These are phyloP conservation scores for Cronartium quercuum DNA, from an alignment of 1,284 basidiomycete genomes.

Conservation along the genomic window DNA sequence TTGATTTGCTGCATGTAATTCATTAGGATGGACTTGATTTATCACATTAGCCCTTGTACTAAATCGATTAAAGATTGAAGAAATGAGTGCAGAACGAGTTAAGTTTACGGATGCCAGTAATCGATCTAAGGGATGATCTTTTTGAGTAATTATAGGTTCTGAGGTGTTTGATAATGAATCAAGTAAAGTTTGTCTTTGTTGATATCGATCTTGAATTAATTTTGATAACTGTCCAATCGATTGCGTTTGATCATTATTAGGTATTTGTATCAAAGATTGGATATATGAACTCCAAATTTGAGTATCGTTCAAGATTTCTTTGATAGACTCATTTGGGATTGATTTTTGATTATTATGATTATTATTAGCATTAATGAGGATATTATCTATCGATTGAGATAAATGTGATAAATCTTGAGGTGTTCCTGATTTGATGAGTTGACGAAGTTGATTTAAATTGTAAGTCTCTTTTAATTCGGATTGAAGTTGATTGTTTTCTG, in stretches of 20 bases:
- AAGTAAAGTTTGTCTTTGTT: slow-evolving; percentile 12
- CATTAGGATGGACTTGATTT: slow-evolving; percentile 1
- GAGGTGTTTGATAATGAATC: background rate
- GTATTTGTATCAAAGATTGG: slow-evolving; percentile 10
- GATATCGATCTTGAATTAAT: background rate
- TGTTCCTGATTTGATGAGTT: background rate
- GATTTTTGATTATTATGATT: background rate
- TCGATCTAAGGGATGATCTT: background rate
- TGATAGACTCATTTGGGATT: background rate
- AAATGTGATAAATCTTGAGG: background rate
- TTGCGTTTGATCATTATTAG: background rate
- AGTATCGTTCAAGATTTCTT: background rate
- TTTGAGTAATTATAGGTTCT: background rate
- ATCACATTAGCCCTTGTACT: slow-evolving; percentile 22
- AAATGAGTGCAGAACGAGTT: slow-evolving; percentile 1
- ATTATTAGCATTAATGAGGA: background rate
- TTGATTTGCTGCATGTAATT: slow-evolving; percentile 27
- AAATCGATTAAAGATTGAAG: slow-evolving; percentile 17
- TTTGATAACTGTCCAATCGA: slow-evolving; percentile 9
- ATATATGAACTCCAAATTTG: slow-evolving; percentile 12
- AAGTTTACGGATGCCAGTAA: slow-evolving; percentile 9
- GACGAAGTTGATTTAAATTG: background rate
- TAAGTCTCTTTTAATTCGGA: no score
- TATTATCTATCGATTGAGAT: background rate
- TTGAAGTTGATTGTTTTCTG: no score